A percentile compares a stretch with the other conserved stretches of the same genome.
Conservation (phyloP, 2,329 filamentous ascomycete species). For the Coleophoma cylindrospora region DNA sequence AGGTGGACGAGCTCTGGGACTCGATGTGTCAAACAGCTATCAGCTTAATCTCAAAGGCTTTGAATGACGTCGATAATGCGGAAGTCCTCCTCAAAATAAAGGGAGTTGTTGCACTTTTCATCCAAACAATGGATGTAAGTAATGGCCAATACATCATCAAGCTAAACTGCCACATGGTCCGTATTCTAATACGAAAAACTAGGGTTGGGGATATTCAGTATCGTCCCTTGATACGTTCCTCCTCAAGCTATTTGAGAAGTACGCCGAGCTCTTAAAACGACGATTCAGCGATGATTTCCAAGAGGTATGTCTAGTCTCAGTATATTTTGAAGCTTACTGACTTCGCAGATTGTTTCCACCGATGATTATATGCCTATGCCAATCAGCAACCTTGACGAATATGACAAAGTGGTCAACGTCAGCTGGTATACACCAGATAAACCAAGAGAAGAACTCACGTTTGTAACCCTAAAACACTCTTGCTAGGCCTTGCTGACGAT, state of each 20-base stretch:
- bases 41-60: conserved; percentile 70
- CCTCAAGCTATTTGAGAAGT: conserved; percentile 87
- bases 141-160: background rate
- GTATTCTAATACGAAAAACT: too few species aligned
- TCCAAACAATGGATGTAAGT: conserved; percentile 92
- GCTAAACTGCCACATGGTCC: too few species aligned
- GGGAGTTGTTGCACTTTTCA: conserved; percentile 86
- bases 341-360: conserved; percentile 64
- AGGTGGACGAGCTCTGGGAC: conserved; percentile 98
- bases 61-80: conserved; percentile 78
- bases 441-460: conserved; percentile 68
- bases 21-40: conserved; percentile 93
- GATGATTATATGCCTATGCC: conserved; percentile 99
- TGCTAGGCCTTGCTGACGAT: conserved; percentile 4
- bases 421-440: conserved; percentile 93
- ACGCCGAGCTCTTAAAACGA: conserved; percentile 83
- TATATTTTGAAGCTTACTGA: conserved; percentile 6
- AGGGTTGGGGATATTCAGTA: conserved; percentile 89
- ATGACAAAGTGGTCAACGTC: conserved; percentile 91
- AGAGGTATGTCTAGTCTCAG: conserved; percentile 50
- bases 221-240: conserved; percentile 77
- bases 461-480: conserved; percentile 27
- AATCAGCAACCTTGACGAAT: conserved; percentile 84
- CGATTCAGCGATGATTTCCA: conserved; percentile 95
- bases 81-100: conserved; percentile 93